phyloP scores from a whole-genome alignment of 164 flowering plant species.

The Kalanchoe fedtschenkoi region DNA sequence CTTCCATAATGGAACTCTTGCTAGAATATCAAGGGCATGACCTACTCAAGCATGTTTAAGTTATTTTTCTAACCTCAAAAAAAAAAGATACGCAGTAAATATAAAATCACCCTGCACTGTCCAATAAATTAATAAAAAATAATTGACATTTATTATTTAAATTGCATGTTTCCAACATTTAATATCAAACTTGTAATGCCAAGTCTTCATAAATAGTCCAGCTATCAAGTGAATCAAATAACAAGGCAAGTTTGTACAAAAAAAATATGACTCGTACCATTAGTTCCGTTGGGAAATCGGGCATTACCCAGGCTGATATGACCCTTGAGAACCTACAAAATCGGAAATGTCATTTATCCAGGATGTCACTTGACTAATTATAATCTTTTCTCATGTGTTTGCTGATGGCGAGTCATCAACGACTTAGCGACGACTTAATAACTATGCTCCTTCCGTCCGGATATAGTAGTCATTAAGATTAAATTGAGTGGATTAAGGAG shows the following conservation, averaged over 20 bases:
- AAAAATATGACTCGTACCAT: constrained; percentile 34
- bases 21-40: constrained; percentile 78
- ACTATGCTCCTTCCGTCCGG: too few species aligned
- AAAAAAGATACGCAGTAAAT: too few species aligned
- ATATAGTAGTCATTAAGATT: too few species aligned
- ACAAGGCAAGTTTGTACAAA: not conserved
- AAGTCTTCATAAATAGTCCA: not conserved
- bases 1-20: constrained; percentile 88
- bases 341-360: constrained; percentile 2
- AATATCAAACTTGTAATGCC: not conserved
- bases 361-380: not conserved
- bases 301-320: constrained; percentile 85
- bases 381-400: not conserved
- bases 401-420: not conserved
- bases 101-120: not conserved
- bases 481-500: too few species aligned
- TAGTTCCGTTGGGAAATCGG: constrained; percentile 87
- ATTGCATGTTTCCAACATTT: not conserved
- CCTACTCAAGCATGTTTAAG: constrained; percentile 29
- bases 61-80: not conserved
- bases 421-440: too few species aligned
- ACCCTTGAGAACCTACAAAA: constrained; percentile 83
- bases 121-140: not conserved
- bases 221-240: not conserved
- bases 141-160: not conserved